phyloP scores from a whole-genome alignment of 75 land plant genomes.

The Cryptomeria japonica region DNA sequence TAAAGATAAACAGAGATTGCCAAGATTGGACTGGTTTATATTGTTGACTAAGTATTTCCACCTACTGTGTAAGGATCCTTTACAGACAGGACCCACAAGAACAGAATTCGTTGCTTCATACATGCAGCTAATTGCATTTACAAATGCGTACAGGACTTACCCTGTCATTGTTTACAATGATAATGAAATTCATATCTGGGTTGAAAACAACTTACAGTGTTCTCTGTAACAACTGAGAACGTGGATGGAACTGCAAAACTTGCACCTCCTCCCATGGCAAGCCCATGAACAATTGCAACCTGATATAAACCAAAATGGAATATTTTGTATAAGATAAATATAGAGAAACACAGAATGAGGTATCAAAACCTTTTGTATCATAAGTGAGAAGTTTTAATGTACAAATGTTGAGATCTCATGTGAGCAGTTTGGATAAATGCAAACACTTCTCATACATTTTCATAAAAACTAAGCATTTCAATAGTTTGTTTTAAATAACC shows the following conservation, averaged over 20 bases:
- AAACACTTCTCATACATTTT: neutral
- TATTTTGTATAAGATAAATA: neutral
- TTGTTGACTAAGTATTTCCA: neutral
- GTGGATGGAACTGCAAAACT: conserved; percentile 67
- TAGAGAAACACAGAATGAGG: neutral
- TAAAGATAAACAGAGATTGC: neutral
- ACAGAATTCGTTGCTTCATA: neutral
- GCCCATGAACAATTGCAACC: conserved; percentile 85
- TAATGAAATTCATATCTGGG: neutral
- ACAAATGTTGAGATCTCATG: neutral
- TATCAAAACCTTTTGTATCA: neutral
- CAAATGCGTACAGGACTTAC: neutral
- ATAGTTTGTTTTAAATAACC: neutral
- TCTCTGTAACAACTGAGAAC: conserved; percentile 86
- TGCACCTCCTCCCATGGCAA: conserved; percentile 96
- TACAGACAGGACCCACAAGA: neutral
- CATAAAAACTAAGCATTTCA: neutral
- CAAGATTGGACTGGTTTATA: neutral
- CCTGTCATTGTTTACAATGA: neutral
- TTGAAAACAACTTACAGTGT: conserved; percentile 60
- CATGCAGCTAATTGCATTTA: neutral
- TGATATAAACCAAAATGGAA: conserved; percentile 16
- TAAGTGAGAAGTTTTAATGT: neutral
- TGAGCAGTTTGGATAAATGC: neutral
- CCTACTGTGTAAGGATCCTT: neutral